phyloP scores from a whole-genome alignment of 805 yeast genomes.

The Brettanomyces nanus region DNA sequence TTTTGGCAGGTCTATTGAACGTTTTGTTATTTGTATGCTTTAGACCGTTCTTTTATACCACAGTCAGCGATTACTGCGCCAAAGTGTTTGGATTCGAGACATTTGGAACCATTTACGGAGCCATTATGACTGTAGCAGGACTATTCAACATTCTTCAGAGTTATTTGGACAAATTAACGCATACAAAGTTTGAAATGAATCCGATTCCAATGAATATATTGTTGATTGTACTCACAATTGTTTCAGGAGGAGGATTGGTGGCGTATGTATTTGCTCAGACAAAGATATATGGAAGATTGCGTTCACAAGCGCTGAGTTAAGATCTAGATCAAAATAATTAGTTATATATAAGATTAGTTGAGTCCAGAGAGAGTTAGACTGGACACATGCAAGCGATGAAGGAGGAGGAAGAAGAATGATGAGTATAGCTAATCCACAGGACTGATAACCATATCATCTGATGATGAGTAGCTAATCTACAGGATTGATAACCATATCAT shows the following conservation, averaged over 20 bases:
- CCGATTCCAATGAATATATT: conserved; percentile 42
- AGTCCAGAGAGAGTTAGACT: no score
- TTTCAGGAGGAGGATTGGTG: conserved; percentile 37
- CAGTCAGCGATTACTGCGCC: conserved; percentile 49
- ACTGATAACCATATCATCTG: neutral
- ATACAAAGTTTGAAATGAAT: conserved; percentile 44
- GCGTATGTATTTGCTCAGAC: conserved; percentile 30
- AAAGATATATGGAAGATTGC: conserved; percentile 12
- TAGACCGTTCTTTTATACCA: conserved; percentile 53
- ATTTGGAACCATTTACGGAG: conserved; percentile 52
- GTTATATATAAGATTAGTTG: no score
- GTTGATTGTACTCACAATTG: conserved; percentile 30
- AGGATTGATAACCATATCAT: conserved; percentile 4
- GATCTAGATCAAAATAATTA: no score
- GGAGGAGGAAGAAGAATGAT: no score
- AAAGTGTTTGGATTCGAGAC: conserved; percentile 58
- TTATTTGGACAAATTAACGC: conserved; percentile 40
- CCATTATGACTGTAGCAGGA: conserved; percentile 46
- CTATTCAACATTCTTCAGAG: conserved; percentile 41
- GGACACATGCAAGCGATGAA: no score
- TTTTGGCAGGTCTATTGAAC: conserved; percentile 34
- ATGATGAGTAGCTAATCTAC: no score
- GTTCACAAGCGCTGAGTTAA: no score
- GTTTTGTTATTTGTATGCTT: conserved; percentile 42
- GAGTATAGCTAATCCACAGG: neutral